Percentiles rank a stretch among this genome's conserved stretches.
These are phyloP conservation scores for Agapanthus africanus DNA, from an alignment of 106 monocot genomes.

Conservation along the genomic window DNA sequence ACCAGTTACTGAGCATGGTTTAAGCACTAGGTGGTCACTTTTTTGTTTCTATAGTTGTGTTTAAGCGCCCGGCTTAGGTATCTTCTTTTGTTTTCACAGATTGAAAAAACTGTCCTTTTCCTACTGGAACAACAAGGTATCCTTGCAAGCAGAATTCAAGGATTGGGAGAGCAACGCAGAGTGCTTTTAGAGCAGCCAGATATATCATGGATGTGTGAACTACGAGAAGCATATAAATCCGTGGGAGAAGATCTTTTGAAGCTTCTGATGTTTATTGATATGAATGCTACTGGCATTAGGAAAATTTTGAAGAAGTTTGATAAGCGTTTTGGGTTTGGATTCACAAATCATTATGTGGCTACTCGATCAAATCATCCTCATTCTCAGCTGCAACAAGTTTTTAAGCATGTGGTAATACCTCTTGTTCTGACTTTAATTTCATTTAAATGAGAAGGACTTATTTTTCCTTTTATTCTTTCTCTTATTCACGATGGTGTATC, in stretches of 20 bases:
- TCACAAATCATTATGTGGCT: conserved; percentile 79
- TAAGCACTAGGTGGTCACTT: too few species aligned
- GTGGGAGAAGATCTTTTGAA: conserved; percentile 79
- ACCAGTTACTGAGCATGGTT: too few species aligned
- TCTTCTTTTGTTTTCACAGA: conserved; percentile 29
- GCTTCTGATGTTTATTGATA: conserved; percentile 81
- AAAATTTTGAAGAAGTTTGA: conserved; percentile 99
- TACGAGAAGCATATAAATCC: conserved; percentile 65
- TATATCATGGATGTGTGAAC: conserved; percentile 43
- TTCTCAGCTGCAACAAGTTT: conserved; percentile 94
- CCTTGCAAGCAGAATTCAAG: conserved; percentile 66
- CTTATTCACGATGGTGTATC: too few species aligned
- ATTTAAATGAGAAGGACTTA: too few species aligned
- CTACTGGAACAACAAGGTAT: conserved; percentile 86
- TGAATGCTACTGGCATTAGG: conserved; percentile 90
- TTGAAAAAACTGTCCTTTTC: conserved; percentile 90
- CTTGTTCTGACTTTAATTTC: background rate
- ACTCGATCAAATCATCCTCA: conserved; percentile 94
- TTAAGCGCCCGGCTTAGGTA: background rate
- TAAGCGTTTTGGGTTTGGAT: conserved; percentile 76
- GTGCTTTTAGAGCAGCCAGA: conserved; percentile 50
- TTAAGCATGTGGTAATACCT: conserved; percentile 91
- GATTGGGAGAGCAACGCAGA: conserved; percentile 49
- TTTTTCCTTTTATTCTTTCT: too few species aligned
- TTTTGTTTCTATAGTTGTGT: background rate